phyloP scores from a whole-genome alignment of 164 flowering plant species.

The Umbilicus rupestris region DNA sequence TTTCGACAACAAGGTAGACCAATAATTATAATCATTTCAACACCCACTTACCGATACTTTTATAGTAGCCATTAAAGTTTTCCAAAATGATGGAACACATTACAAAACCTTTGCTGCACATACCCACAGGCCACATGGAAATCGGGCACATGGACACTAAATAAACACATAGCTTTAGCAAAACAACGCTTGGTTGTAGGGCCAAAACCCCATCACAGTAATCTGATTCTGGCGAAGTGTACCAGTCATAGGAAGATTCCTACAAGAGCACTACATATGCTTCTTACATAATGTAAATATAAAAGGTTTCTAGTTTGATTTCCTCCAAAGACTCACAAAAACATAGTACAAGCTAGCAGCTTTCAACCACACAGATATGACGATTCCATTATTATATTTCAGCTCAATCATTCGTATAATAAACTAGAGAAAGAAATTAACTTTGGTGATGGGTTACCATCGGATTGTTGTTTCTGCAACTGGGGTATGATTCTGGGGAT shows the following conservation, averaged over 20 bases:
- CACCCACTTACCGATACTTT: neutral
- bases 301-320: neutral
- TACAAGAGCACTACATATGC: neutral
- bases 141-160: neutral
- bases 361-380: neutral
- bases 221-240: neutral
- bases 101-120: neutral
- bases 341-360: neutral
- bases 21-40: neutral
- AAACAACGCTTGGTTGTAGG: neutral
- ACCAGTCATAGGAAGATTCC: neutral
- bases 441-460: neutral
- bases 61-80: neutral
- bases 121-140: conserved; percentile 1
- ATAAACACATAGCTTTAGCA: neutral
- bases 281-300: neutral
- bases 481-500: neutral
- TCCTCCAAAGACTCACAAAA: neutral
- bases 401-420: neutral
- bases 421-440: neutral
- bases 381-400: neutral
- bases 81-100: neutral
- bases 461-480: neutral
- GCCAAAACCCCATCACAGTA: conserved; percentile 3
- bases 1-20: neutral